Conservation (phyloP, 202 grass and related monocot species). For the Carex arenaria region DNA sequence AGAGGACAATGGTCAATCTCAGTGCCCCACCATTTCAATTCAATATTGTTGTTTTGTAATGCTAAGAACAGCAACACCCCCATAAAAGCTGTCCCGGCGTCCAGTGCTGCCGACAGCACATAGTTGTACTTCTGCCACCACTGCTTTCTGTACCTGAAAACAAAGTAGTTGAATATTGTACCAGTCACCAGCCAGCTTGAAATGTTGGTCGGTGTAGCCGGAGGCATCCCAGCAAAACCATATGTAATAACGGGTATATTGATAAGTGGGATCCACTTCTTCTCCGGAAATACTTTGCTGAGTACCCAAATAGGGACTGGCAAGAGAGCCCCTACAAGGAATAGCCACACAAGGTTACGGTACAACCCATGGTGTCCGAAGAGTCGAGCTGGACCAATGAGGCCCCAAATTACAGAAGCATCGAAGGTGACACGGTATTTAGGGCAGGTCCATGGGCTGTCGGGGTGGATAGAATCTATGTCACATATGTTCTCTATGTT, state of each 20-base stretch:
- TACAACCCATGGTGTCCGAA: constrained; percentile 74
- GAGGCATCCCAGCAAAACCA: constrained; percentile 96
- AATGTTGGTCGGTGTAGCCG: constrained; percentile 95
- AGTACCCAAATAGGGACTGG: constrained; percentile 88
- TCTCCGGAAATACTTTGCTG: constrained; percentile 78
- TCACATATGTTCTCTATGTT: constrained; percentile 94
- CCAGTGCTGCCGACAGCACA: constrained; percentile 92
- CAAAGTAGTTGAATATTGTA: constrained; percentile 93
- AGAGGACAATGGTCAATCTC: constrained; percentile 93
- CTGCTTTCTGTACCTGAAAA: constrained; percentile 79
- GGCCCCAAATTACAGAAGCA: constrained; percentile 95
- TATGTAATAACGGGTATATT: constrained; percentile 97
- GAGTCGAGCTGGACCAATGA: constrained; percentile 74
- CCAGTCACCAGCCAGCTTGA: constrained; percentile 91
- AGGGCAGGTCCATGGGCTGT: constrained; percentile 98
- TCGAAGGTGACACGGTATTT: constrained; percentile 96
- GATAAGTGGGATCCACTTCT: constrained; percentile 96
- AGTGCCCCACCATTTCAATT: constrained; percentile 97
- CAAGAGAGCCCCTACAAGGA: constrained; percentile 68
- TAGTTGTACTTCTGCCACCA: constrained; percentile 99
- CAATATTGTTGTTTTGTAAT: constrained; percentile 77
- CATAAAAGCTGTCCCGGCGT: constrained; percentile 98
- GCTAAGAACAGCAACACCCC: constrained; percentile 97
- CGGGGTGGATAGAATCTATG: constrained; percentile 76
- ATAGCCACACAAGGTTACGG: constrained; percentile 95